Percentiles rank a stretch among this genome's conserved stretches.
Evolutionary conservation across 768 basidiomycete species (phyloP).

Genomic region (Auricularia sp.): DNA sequence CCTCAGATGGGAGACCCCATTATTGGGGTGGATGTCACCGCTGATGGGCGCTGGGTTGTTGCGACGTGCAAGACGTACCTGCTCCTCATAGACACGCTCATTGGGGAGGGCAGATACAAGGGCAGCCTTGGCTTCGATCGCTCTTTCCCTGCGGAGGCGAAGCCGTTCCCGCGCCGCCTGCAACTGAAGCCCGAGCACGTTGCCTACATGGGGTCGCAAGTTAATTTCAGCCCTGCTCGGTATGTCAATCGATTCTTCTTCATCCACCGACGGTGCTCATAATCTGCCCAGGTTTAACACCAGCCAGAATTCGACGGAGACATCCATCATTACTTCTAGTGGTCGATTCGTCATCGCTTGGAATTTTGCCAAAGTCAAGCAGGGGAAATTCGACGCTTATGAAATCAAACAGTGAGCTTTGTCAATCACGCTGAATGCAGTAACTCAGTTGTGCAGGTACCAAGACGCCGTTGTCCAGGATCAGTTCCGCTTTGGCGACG

Average conservation of each 20-base stretch:
- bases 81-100: constrained; percentile 87
- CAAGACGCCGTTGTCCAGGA: constrained; percentile 93
- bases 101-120: constrained; percentile 79
- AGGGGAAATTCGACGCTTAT: constrained; percentile 82
- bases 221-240: constrained; percentile 92
- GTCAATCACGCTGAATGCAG: neutral
- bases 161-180: constrained; percentile 82
- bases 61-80: constrained; percentile 94
- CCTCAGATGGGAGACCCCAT: constrained; percentile 95
- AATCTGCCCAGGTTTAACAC: constrained; percentile 68
- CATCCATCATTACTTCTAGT: constrained; percentile 89
- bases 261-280: neutral
- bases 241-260: constrained; percentile 19
- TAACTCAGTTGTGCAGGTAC: constrained; percentile 36
- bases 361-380: constrained; percentile 96
- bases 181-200: constrained; percentile 87
- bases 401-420: constrained; percentile 72
- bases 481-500: constrained; percentile 95
- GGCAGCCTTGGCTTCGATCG: constrained; percentile 86
- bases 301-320: constrained; percentile 80
- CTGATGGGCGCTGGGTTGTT: constrained; percentile 88
- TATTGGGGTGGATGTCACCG: constrained; percentile 86
- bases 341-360: constrained; percentile 90
- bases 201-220: constrained; percentile 82
- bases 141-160: constrained; percentile 88